These are phyloP conservation scores for Mycosarcoma maydis DNA, from an alignment of 1,284 basidiomycete species.

Conservation along the genomic window DNA sequence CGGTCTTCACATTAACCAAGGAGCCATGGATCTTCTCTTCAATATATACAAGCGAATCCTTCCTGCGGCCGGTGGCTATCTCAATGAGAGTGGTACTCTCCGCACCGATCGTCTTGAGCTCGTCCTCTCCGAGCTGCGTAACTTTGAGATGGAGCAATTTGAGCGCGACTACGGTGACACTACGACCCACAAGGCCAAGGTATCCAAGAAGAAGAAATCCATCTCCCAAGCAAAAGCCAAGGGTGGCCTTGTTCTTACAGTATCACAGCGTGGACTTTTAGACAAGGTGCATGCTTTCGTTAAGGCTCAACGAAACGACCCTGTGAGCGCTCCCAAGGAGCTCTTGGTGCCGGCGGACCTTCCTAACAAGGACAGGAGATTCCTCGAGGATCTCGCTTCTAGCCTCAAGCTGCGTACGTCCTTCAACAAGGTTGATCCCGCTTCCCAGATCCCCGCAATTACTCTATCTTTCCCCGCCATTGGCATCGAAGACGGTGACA, in stretches of 20 bases:
- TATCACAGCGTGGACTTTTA: slow-evolving; percentile 29
- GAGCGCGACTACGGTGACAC: slow-evolving; percentile 87
- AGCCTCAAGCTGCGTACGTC: slow-evolving; percentile 52
- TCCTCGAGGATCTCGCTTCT: slow-evolving; percentile 54
- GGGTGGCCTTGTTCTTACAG: slow-evolving; percentile 44
- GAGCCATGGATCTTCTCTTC: slow-evolving; percentile 89
- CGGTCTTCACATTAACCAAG: slow-evolving; percentile 96
- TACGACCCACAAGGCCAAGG: slow-evolving; percentile 69
- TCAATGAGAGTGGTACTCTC: slow-evolving; percentile 89
- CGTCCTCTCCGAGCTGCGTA: slow-evolving; percentile 85
- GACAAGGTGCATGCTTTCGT: slow-evolving; percentile 77
- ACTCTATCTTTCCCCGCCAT: slow-evolving; percentile 46
- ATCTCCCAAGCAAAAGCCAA: slow-evolving; percentile 81
- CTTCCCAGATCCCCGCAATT: slow-evolving; percentile 51
- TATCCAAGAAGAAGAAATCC: slow-evolving; percentile 73
- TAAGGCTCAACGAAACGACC: slow-evolving; percentile 81
- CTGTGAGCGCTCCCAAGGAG: slow-evolving; percentile 47
- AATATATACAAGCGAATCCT: slow-evolving; percentile 93
- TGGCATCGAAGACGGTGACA: slow-evolving; percentile 33
- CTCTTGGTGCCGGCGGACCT: slow-evolving; percentile 47
- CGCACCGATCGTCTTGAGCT: slow-evolving; percentile 83
- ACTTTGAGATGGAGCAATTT: slow-evolving; percentile 88
- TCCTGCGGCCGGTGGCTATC: slow-evolving; percentile 86
- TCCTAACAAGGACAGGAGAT: slow-evolving; percentile 45
- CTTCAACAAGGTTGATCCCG: slow-evolving; percentile 63